Evolutionary conservation across 257 asterid species (phyloP).

Genomic region (Forsythia suspensa): DNA sequence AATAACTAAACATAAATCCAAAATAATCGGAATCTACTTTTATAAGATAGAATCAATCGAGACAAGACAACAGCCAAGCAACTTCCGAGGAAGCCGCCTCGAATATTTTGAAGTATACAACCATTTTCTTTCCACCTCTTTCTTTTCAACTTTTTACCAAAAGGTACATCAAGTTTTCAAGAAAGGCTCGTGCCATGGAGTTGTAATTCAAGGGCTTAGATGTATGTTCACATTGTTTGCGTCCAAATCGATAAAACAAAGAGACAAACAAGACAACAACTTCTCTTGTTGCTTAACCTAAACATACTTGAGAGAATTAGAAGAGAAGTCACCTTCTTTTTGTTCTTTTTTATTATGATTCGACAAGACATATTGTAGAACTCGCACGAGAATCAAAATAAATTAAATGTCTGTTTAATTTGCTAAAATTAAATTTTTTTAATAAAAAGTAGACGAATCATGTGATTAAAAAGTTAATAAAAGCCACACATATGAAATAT

Average conservation of each 20-base stretch:
- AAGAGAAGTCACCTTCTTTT: not conserved
- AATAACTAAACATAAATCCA: not conserved
- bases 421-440: too few relatives aligned
- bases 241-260: not conserved
- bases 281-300: not conserved
- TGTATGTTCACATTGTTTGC: not conserved
- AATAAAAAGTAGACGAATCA: too few relatives aligned
- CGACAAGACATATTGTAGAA: too few relatives aligned
- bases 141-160: not conserved
- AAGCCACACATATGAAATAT: too few relatives aligned
- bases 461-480: too few relatives aligned
- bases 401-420: too few relatives aligned
- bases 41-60: constrained; percentile 12
- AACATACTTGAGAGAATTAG: not conserved
- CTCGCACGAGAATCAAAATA: too few relatives aligned
- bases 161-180: too few relatives aligned
- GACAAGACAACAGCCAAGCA: constrained; percentile 17
- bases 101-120: not conserved
- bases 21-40: constrained; percentile 28
- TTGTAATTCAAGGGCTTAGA: not conserved
- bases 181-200: not conserved
- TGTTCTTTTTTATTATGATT: not conserved
- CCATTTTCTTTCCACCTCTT: not conserved
- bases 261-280: not conserved
- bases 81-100: not conserved